These are phyloP conservation scores for Fremontodendron californicum DNA, from an alignment of 345 rosid species.

Conservation along the genomic window DNA sequence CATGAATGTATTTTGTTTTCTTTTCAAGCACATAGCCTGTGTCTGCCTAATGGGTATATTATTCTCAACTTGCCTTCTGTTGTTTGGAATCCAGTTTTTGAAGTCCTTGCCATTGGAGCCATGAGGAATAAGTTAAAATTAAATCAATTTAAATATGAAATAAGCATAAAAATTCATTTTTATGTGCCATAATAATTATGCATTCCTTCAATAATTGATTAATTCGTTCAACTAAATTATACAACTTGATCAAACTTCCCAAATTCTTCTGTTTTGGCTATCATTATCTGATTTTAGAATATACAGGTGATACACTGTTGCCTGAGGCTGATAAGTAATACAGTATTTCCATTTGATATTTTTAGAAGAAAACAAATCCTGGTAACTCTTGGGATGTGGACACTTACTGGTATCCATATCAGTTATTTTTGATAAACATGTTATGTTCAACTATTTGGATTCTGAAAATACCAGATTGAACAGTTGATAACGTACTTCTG, in stretches of 20 bases:
- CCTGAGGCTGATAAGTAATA: neutral
- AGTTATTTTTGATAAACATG: neutral
- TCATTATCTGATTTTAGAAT: neutral
- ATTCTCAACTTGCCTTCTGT: neutral
- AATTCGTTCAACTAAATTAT: neutral
- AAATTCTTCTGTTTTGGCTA: neutral
- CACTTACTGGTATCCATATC: neutral
- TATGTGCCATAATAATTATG: neutral
- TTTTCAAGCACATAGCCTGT: neutral
- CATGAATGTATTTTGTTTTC: neutral
- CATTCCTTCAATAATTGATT: constrained; percentile 2
- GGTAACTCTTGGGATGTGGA: neutral
- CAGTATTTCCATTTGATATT: neutral
- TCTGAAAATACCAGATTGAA: constrained; percentile 10
- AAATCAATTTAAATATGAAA: neutral
- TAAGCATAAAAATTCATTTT: neutral
- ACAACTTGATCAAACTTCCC: neutral
- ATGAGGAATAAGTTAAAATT: neutral
- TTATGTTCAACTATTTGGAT: neutral
- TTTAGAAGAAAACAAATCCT: neutral
- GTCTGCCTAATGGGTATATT: neutral
- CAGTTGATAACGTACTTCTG: constrained; percentile 12
- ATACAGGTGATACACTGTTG: neutral
- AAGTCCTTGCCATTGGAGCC: neutral
- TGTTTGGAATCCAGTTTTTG: neutral